These are phyloP conservation scores for Celoporthe dispersa DNA, from an alignment of 2,329 filamentous ascomycete species.

Conservation along the genomic window DNA sequence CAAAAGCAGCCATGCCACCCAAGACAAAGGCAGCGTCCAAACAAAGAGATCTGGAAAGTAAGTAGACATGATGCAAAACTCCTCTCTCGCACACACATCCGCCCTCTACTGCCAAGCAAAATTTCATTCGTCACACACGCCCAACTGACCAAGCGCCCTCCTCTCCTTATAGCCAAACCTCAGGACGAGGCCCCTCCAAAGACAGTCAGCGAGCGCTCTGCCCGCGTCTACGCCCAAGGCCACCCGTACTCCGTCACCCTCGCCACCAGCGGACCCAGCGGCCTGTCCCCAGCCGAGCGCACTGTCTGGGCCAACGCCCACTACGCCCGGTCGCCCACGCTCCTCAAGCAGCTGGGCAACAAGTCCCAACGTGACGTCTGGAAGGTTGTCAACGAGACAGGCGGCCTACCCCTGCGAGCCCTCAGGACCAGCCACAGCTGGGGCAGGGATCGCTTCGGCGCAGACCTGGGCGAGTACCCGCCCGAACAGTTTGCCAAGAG, in stretches of 20 bases:
- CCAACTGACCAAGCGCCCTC: conserved; percentile 5
- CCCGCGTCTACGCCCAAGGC: conserved; percentile 53
- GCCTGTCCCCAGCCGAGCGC: conserved; percentile 52
- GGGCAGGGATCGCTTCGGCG: conserved; percentile 56
- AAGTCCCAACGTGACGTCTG: conserved; percentile 62
- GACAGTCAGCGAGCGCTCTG: conserved; percentile 54
- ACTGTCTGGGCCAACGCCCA: conserved; percentile 53
- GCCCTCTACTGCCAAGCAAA: background rate
- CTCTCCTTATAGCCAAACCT: conserved; percentile 33
- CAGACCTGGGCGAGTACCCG: conserved; percentile 53
- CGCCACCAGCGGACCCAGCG: conserved; percentile 49
- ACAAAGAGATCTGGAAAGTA: conserved; percentile 30
- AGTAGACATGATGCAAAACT: background rate
- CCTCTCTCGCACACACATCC: background rate
- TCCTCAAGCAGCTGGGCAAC: conserved; percentile 39
- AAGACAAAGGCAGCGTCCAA: conserved; percentile 29
- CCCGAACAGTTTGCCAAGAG: conserved; percentile 51
- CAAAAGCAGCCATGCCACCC: conserved; percentile 30
- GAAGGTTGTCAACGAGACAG: conserved; percentile 59
- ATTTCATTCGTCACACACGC: background rate
- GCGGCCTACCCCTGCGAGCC: conserved; percentile 50
- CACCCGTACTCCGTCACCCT: conserved; percentile 53
- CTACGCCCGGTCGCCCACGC: conserved; percentile 48
- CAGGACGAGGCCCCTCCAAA: conserved; percentile 42
- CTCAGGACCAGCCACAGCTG: conserved; percentile 44